These are phyloP conservation scores for Prorocentrum cordatum DNA, from an alignment of 169 alveolate genomes.

Conservation along the genomic window DNA sequence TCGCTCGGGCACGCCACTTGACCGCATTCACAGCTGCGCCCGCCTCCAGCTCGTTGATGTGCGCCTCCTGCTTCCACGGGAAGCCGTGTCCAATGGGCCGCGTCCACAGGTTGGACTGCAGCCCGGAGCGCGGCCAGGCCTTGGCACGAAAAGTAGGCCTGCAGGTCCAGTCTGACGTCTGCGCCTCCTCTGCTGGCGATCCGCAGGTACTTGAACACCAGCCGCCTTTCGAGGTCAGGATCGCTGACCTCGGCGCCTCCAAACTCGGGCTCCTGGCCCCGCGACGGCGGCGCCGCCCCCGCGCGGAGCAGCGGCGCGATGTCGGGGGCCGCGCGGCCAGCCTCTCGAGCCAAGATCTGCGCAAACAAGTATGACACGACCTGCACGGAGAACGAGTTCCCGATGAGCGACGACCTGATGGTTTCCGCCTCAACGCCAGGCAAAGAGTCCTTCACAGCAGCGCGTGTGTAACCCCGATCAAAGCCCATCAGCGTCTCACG, in stretches of 20 bases:
- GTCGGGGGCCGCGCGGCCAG: too few relatives aligned
- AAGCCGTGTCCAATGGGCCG: neutral
- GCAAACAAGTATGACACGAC: neutral
- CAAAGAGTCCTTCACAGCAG: too few relatives aligned
- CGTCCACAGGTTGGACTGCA: neutral
- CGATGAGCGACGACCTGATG: too few relatives aligned
- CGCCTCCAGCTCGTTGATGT: neutral
- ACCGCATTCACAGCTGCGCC: neutral
- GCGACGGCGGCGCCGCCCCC: too few relatives aligned
- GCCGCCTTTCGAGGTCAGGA: too few relatives aligned
- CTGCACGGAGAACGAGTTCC: neutral
- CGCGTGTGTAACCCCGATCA: neutral
- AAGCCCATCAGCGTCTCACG: neutral
- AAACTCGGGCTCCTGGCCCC: too few relatives aligned
- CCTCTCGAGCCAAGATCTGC: neutral
- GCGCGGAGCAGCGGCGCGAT: too few relatives aligned
- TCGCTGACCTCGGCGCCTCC: too few relatives aligned
- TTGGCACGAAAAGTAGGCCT: neutral
- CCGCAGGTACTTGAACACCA: neutral
- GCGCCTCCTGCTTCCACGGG: neutral
- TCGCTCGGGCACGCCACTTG: neutral
- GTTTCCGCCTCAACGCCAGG: too few relatives aligned
- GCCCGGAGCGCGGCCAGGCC: conserved; percentile 8
- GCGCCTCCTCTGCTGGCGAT: neutral
- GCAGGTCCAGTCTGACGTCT: neutral